These are phyloP conservation scores for Lentinula novae-zelandiae DNA, from an alignment of 1,284 basidiomycete genomes.

Conservation along the genomic window DNA sequence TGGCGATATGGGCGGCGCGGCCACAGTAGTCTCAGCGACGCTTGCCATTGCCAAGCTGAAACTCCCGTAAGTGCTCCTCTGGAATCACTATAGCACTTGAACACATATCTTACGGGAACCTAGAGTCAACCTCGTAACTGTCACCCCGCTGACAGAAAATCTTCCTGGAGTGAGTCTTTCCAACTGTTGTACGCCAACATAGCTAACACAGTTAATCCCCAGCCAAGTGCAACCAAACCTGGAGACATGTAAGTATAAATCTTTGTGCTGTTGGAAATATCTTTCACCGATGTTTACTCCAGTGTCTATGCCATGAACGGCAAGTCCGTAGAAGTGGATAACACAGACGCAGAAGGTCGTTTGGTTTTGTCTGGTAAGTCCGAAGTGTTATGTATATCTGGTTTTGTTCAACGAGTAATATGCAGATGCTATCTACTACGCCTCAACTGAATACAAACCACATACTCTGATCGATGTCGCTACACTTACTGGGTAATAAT, in stretches of 20 bases:
- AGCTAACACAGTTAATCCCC: neutral
- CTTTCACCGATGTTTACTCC: neutral
- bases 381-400: neutral
- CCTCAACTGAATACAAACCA: slow-evolving; percentile 75
- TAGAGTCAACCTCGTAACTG: slow-evolving; percentile 73
- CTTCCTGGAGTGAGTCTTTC: slow-evolving; percentile 52
- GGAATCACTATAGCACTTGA: neutral
- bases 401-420: neutral
- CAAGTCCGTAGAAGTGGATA: slow-evolving; percentile 84
- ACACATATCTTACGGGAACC: neutral
- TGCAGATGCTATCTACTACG: slow-evolving; percentile 83
- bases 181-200: neutral
- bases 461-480: slow-evolving; percentile 85
- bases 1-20: slow-evolving; percentile 88
- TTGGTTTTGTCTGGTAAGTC: slow-evolving; percentile 65
- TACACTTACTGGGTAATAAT: slow-evolving; percentile 63
- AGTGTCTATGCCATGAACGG: slow-evolving; percentile 88
- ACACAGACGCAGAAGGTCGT: slow-evolving; percentile 87
- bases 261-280: neutral
- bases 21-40: slow-evolving; percentile 69
- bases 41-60: slow-evolving; percentile 80
- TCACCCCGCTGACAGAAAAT: slow-evolving; percentile 83
- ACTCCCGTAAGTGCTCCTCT: slow-evolving; percentile 54
- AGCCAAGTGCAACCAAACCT: slow-evolving; percentile 81
- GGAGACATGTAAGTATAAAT: slow-evolving; percentile 64